A percentile compares a stretch with the other conserved stretches of the same genome.
These are phyloP conservation scores for Tylopilus felleus DNA, from an alignment of 768 basidiomycete genomes.

Conservation along the genomic window DNA sequence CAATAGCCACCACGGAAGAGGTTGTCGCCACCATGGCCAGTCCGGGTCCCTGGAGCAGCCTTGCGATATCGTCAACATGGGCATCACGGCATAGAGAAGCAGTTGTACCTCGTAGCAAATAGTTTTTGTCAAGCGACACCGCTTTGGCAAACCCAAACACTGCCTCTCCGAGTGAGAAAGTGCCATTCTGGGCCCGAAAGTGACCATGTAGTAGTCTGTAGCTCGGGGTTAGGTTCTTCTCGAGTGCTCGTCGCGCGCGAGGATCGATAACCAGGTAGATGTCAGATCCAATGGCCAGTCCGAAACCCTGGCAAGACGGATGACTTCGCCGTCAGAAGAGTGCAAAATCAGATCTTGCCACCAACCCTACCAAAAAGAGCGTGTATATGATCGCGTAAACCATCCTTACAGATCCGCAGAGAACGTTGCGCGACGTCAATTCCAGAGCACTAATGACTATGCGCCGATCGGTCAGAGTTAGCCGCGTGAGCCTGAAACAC, in stretches of 20 bases:
- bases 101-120: constrained; percentile 28
- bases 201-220: constrained; percentile 52
- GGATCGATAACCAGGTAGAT: constrained; percentile 70
- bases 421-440: constrained; percentile 74
- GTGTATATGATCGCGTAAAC: constrained; percentile 88
- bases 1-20: constrained; percentile 79
- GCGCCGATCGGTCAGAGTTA: not conserved
- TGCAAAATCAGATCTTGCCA: not conserved
- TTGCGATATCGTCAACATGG: constrained; percentile 31
- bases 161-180: constrained; percentile 39
- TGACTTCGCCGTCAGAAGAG: constrained; percentile 1
- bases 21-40: constrained; percentile 77
- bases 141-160: constrained; percentile 46
- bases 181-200: constrained; percentile 49
- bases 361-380: constrained; percentile 58
- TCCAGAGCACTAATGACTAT: constrained; percentile 76
- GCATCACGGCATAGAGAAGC: constrained; percentile 21
- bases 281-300: constrained; percentile 80
- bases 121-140: constrained; percentile 29
- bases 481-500: constrained; percentile 28
- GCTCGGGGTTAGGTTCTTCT: constrained; percentile 32
- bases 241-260: constrained; percentile 41
- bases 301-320: constrained; percentile 58
- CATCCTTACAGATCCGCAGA: constrained; percentile 79
- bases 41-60: constrained; percentile 71